Base-by-base conservation (phyloP, 2,329 filamentous ascomycete genomes). In the Diaporthe sp. region DNA sequence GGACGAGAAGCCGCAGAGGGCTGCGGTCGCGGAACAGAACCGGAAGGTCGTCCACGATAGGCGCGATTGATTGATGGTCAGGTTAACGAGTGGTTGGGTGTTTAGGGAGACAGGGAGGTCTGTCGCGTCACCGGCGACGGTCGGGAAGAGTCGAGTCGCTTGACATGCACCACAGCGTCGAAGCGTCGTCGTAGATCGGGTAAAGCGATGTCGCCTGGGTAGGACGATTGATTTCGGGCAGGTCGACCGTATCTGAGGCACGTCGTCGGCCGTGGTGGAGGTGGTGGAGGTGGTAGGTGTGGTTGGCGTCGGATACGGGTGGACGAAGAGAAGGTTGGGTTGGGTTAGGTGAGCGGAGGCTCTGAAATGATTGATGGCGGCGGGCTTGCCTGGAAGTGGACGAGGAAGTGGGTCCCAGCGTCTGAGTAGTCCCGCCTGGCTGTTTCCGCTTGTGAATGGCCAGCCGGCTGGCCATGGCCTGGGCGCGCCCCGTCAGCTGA, bases 91-190 rank as follows among this genome's bases (percentile, higher is more conserved):
- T 70, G 57, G 62, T 46, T 53, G 22, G 70, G 42, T 25, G 65
- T 60, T 28, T 37, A 62, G 67, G 73, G 75, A 72, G 53, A 62
- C 51, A 55, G 72, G 62, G 57, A 58, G 51, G 65, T 46, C 58
- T 53, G 72, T 76, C 67, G 68, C 75, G 67, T 72, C 67, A 62
- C 67, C 75, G 67, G 72, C 75, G 75, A 44, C 67, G 72, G 72
- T 62, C 67, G 57, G 53, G 49, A 42, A 46, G 44, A 61, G 37
- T 72, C 25, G 72, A 49, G 37, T 10, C 51, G 73, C 34, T 49
- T 65, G 60, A 67, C 60, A 71, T 72, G 72, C 60, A 71, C 67
- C 67, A 39, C 72, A 60, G 68, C 51, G 71, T 73, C 71, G 28
- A 55, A 73, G n/a, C 15, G 31, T 28, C 58, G 65, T 65, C 44